Conservation (phyloP, 768 basidiomycete species). For the Tricholoma matsutake region DNA sequence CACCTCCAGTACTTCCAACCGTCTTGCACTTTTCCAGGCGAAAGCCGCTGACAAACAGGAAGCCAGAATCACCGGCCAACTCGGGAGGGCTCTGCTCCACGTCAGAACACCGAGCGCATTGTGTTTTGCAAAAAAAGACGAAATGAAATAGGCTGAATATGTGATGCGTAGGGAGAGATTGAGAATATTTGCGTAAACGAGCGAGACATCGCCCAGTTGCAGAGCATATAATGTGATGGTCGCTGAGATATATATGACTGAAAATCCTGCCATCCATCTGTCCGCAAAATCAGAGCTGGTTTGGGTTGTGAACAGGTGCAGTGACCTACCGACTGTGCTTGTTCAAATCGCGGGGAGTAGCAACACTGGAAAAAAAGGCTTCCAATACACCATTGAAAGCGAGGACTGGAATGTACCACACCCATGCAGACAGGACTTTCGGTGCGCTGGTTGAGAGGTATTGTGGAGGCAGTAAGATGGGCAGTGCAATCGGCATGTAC, state of each 20-base stretch:
- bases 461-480: slow-evolving; percentile 65
- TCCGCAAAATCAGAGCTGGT: background rate
- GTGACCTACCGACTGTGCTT: slow-evolving; percentile 57
- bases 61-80: slow-evolving; percentile 17
- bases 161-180: slow-evolving; percentile 61
- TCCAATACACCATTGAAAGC: slow-evolving; percentile 90
- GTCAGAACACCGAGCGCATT: slow-evolving; percentile 14
- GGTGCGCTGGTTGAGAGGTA: slow-evolving; percentile 81
- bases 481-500: slow-evolving; percentile 67
- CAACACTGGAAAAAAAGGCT: slow-evolving; percentile 83
- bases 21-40: slow-evolving; percentile 24
- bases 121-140: slow-evolving; percentile 40
- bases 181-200: slow-evolving; percentile 75
- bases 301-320: background rate
- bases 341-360: slow-evolving; percentile 61
- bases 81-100: slow-evolving; percentile 26
- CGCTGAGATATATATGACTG: slow-evolving; percentile 58
- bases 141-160: slow-evolving; percentile 54
- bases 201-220: slow-evolving; percentile 58
- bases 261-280: slow-evolving; percentile 80
- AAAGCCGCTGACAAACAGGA: slow-evolving; percentile 23
- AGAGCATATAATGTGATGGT: slow-evolving; percentile 45
- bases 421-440: slow-evolving; percentile 70
- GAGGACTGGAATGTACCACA: slow-evolving; percentile 87
- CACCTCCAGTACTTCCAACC: slow-evolving; percentile 18